Base-by-base conservation (phyloP, 208 protist genomes). In the Trypanosomatidae sp. region DNA sequence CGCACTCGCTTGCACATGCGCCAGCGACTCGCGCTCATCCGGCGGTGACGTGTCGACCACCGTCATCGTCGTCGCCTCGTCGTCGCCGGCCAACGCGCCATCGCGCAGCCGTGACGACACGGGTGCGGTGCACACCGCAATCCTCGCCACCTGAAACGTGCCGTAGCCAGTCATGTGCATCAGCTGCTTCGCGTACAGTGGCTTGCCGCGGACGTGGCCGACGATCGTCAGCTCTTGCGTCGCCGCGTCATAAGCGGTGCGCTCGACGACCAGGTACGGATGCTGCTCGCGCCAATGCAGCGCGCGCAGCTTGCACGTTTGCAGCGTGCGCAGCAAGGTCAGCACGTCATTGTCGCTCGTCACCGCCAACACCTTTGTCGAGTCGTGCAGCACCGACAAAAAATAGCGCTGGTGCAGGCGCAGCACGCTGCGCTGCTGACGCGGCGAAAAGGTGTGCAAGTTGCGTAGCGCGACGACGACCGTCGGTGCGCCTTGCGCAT, bases 121-220 rank as follows among this genome's bases (percentile, higher is more conserved):
- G n/a, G n/a, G n/a, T n/a, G n/a, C n/a, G n/a, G n/a, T n/a, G n/a
- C 61, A 11, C 13, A 58, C 51, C 8, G 57, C 61, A 30, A 88
- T 79, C 23, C 52, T 73, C 18, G 70, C 71, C 40, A 92, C 57
- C 49, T 92, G 83, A 61, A 76, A 92, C 25, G 83, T 88, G 16
- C 83, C 83, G 48, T 88, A 58, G 56, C 88, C 86, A n/a, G 83
- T 92, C 6, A 92, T 43, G 53, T 92, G 78, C 37, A 92, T 53
- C 16, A 92, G 54, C 45, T 92, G 83, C 23, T 56, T 78, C 0
- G 83, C 75, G 27, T 72, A 79, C 27, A 92, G 60, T 8, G 68
- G 60, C 72, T 71, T 73, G 10, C 83, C 83, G 43, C 76, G 58
- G 20, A 92, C 49, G 51, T 77, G 60, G 1, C 83, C 83, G 5